These are phyloP conservation scores for Torulaspora franciscae DNA, from an alignment of 805 yeast genomes.

Conservation along the genomic window DNA sequence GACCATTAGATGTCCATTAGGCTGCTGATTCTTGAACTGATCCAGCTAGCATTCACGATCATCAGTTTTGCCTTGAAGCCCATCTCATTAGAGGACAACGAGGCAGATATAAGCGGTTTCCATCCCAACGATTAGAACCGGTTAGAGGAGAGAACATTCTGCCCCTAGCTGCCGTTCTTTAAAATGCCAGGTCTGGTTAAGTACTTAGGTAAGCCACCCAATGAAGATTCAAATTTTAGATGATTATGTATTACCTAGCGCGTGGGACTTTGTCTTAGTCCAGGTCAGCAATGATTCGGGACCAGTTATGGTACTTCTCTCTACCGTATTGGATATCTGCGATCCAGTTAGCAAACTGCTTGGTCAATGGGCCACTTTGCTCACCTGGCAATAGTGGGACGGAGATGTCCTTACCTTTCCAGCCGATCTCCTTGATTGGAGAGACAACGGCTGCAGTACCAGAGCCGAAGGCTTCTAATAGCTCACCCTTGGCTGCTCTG, in stretches of 20 bases:
- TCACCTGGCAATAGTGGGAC: slow-evolving; percentile 81
- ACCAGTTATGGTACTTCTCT: slow-evolving; percentile 56
- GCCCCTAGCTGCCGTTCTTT: too few species aligned
- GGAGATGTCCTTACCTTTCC: slow-evolving; percentile 61
- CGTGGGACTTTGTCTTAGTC: slow-evolving; percentile 12
- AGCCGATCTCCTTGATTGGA: slow-evolving; percentile 85
- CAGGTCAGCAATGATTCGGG: slow-evolving; percentile 36
- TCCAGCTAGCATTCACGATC: too few species aligned
- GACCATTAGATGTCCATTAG: too few species aligned
- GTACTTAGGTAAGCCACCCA: too few species aligned
- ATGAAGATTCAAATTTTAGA: background rate
- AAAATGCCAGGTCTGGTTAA: too few species aligned
- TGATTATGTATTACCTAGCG: background rate
- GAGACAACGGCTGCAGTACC: slow-evolving; percentile 98
- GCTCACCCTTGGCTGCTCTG: slow-evolving; percentile 70
- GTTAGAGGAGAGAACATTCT: too few species aligned
- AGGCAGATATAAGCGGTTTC: too few species aligned
- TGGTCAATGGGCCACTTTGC: slow-evolving; percentile 74
- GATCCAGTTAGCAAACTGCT: slow-evolving; percentile 78
- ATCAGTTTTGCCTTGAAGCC: too few species aligned
- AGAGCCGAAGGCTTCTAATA: slow-evolving; percentile 92
- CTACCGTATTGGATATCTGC: slow-evolving; percentile 86
- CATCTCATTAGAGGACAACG: too few species aligned
- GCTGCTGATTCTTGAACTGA: too few species aligned
- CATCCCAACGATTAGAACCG: too few species aligned